Conservation (phyloP, 2,329 filamentous ascomycete species). For the Leptographium galeiforme region DNA sequence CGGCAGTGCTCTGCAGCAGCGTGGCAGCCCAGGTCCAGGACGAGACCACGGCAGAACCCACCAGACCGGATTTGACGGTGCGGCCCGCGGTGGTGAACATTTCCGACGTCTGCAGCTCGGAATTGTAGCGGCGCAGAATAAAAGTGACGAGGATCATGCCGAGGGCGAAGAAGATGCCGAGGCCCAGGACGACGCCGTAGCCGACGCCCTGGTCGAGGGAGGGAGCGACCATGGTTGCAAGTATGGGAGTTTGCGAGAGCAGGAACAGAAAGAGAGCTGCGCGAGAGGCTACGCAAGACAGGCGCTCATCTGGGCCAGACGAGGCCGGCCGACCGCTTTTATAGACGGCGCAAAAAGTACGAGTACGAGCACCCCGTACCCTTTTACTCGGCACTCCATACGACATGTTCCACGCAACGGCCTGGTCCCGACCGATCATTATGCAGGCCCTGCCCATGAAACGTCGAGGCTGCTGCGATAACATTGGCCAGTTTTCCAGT, state of each 20-base stretch:
- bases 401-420: too few relatives aligned
- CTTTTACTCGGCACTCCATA: too few relatives aligned
- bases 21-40: conserved; percentile 92
- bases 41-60: conserved; percentile 79
- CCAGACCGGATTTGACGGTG: conserved; percentile 78
- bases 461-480: not conserved
- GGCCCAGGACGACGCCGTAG: conserved; percentile 64
- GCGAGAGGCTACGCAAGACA: too few relatives aligned
- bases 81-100: conserved; percentile 85
- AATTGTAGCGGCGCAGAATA: conserved; percentile 25
- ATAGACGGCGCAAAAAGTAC: too few relatives aligned
- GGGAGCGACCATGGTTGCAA: conserved; percentile 16
- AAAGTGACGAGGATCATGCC: conserved; percentile 28
- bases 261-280: too few relatives aligned
- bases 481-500: not conserved
- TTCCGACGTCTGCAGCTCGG: conserved; percentile 75
- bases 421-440: too few relatives aligned
- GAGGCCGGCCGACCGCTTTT: too few relatives aligned
- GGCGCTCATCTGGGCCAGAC: too few relatives aligned
- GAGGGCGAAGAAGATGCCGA: conserved; percentile 62
- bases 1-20: conserved; percentile 63
- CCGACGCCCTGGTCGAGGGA: conserved; percentile 50
- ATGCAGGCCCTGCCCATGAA: too few relatives aligned
- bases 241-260: not conserved
- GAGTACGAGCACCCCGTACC: too few relatives aligned